A percentile compares a stretch with the other conserved stretches of the same genome.
Evolutionary conservation across 495 filamentous ascomycete species (phyloP).

Genomic region (Aspergillus conjunctus): DNA sequence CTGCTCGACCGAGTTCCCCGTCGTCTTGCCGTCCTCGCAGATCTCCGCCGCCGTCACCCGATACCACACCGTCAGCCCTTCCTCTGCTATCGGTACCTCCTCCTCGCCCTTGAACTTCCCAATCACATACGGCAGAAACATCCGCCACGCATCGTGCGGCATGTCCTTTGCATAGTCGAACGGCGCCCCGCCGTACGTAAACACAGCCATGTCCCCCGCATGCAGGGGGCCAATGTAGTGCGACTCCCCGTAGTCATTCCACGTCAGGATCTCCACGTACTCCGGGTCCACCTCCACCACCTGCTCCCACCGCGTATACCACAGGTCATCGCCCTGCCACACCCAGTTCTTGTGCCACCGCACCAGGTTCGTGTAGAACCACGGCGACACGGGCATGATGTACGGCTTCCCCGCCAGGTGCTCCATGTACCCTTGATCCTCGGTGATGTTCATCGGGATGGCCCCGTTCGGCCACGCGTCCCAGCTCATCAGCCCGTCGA

Average conservation of each 20-base stretch:
- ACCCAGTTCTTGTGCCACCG: slow-evolving; percentile 73
- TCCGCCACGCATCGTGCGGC: slow-evolving; percentile 59
- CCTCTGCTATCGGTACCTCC: slow-evolving; percentile 41
- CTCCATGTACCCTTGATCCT: slow-evolving; percentile 56
- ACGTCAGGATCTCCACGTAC: slow-evolving; percentile 59
- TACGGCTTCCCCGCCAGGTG: slow-evolving; percentile 57
- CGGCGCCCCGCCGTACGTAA: slow-evolving; percentile 50
- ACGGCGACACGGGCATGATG: slow-evolving; percentile 78
- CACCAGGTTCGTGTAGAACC: slow-evolving; percentile 71
- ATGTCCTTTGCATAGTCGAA: slow-evolving; percentile 53
- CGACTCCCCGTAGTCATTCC: slow-evolving; percentile 80
- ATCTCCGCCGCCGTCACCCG: slow-evolving; percentile 45
- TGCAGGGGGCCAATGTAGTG: slow-evolving; percentile 69
- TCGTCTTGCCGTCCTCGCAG: slow-evolving; percentile 39
- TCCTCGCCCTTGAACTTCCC: slow-evolving; percentile 58
- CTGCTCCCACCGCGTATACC: slow-evolving; percentile 72
- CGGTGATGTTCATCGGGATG: slow-evolving; percentile 50
- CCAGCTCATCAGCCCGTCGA: slow-evolving; percentile 71
- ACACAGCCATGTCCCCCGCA: slow-evolving; percentile 32
- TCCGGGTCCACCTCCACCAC: slow-evolving; percentile 62
- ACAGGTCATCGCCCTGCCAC: slow-evolving; percentile 66
- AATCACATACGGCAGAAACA: slow-evolving; percentile 64
- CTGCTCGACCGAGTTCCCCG: slow-evolving; percentile 34
- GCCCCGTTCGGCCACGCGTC: slow-evolving; percentile 70
- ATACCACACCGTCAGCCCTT: slow-evolving; percentile 67